Evolutionary conservation across 805 yeast species (phyloP).

Genomic region (Kodamaea kaohsiungensis): DNA sequence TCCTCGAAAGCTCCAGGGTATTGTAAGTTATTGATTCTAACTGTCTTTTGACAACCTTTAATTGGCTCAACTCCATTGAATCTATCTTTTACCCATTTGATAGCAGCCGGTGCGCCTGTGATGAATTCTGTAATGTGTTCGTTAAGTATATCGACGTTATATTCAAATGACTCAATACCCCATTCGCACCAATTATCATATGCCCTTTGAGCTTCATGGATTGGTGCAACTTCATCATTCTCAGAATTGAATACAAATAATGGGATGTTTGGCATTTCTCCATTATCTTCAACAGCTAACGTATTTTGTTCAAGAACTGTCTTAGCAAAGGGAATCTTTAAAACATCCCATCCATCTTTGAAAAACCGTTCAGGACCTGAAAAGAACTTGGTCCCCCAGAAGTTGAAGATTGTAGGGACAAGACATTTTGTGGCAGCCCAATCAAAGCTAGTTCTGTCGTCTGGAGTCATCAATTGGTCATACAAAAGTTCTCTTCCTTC

Average conservation of each 20-base stretch:
- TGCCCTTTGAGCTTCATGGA: constrained; percentile 4
- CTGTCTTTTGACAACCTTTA: constrained; percentile 30
- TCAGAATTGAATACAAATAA: constrained; percentile 12
- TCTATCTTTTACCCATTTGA: constrained; percentile 19
- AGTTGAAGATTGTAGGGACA: background rate
- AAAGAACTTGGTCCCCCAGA: constrained; percentile 6
- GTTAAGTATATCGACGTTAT: background rate
- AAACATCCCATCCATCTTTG: constrained; percentile 17
- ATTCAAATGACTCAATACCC: constrained; percentile 13
- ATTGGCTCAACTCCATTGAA: constrained; percentile 16
- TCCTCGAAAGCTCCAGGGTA: constrained; percentile 31
- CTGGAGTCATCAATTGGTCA: background rate
- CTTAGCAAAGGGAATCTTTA: constrained; percentile 13
- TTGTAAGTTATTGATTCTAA: constrained; percentile 48
- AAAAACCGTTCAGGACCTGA: constrained; percentile 13
- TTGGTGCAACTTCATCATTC: constrained; percentile 12
- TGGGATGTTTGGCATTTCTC: constrained; percentile 12
- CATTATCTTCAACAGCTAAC: constrained; percentile 15
- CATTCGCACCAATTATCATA: constrained; percentile 14
- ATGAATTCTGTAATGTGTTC: constrained; percentile 18
- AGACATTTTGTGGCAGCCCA: constrained; percentile 2
- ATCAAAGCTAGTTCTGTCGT: background rate
- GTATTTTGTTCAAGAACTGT: constrained; percentile 21
- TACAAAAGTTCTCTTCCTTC: constrained; percentile 9
- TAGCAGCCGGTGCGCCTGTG: constrained; percentile 16